phyloP scores from a whole-genome alignment of 2,329 filamentous ascomycete species.

The Cordyceps militaris region DNA sequence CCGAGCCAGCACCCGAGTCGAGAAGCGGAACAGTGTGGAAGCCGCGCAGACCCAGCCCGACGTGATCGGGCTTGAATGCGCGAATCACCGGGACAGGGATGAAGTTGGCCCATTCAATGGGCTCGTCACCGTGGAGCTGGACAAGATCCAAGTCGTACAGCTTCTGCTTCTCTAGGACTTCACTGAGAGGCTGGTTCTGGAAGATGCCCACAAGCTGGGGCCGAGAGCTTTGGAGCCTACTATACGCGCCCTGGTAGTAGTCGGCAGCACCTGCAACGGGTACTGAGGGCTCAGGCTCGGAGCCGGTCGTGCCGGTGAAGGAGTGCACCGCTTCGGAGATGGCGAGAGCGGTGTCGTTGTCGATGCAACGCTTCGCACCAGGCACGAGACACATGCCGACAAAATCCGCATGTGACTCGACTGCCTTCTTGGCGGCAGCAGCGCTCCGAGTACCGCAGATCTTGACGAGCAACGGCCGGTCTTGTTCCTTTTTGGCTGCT shows the following conservation, averaged over 20 bases:
- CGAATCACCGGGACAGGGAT: slow-evolving; percentile 89
- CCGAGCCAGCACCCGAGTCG: slow-evolving; percentile 81
- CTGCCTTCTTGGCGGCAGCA: slow-evolving; percentile 72
- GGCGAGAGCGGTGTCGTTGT: slow-evolving; percentile 66
- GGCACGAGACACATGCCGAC: slow-evolving; percentile 89
- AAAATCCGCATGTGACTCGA: slow-evolving; percentile 82
- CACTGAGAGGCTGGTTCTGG: slow-evolving; percentile 77
- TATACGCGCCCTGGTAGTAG: slow-evolving; percentile 59
- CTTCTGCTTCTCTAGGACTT: slow-evolving; percentile 72
- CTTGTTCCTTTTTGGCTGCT: slow-evolving; percentile 26
- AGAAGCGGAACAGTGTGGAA: slow-evolving; percentile 80
- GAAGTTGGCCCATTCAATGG: slow-evolving; percentile 80
- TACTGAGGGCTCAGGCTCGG: slow-evolving; percentile 22
- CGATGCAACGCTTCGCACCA: slow-evolving; percentile 71
- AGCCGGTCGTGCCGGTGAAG: slow-evolving; percentile 46
- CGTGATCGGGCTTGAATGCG: slow-evolving; percentile 70
- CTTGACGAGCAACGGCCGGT: slow-evolving; percentile 65
- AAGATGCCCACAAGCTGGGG: slow-evolving; percentile 90
- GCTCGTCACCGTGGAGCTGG: slow-evolving; percentile 88
- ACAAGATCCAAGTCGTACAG: slow-evolving; percentile 77
- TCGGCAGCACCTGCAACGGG: slow-evolving; percentile 43
- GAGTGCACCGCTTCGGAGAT: slow-evolving; percentile 75
- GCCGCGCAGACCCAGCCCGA: slow-evolving; percentile 65
- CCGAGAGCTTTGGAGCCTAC: slow-evolving; percentile 45
- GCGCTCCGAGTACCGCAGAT: slow-evolving; percentile 86